Evolutionary conservation across 805 yeast genomes (phyloP).

Genomic region (Candida sithepensis): DNA sequence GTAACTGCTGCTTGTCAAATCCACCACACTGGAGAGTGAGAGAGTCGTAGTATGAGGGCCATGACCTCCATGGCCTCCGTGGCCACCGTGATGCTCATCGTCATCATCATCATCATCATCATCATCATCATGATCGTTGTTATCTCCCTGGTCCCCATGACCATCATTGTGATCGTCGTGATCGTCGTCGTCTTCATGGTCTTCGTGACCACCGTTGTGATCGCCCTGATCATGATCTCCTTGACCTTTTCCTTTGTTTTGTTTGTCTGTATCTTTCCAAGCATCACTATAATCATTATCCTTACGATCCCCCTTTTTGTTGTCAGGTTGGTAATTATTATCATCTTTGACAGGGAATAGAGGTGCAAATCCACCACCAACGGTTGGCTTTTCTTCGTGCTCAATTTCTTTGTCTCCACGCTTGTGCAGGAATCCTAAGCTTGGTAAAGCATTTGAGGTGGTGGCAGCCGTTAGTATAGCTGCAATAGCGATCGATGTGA

Average conservation of each 20-base stretch:
- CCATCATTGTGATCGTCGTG: background rate
- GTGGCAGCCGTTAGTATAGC: background rate
- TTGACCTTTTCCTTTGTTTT: background rate
- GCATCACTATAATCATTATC: no score
- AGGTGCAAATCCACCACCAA: no score
- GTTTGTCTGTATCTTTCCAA: no score
- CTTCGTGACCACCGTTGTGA: no score
- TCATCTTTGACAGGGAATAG: no score
- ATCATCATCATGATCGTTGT: background rate
- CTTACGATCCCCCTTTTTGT: no score
- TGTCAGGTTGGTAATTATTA: no score
- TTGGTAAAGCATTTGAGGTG: background rate
- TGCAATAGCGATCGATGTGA: background rate
- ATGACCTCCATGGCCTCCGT: background rate
- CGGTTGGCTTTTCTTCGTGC: background rate
- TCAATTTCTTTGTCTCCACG: background rate
- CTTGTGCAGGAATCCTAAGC: background rate
- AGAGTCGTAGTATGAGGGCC: background rate
- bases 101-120: background rate
- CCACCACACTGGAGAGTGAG: background rate
- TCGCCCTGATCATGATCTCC: no score
- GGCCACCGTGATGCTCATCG: no score
- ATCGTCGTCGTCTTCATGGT: no score
- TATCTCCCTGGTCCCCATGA: background rate
- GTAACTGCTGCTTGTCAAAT: background rate